Evolutionary conservation across 768 basidiomycete genomes (phyloP).

Genomic region (Termitomyces sp.): DNA sequence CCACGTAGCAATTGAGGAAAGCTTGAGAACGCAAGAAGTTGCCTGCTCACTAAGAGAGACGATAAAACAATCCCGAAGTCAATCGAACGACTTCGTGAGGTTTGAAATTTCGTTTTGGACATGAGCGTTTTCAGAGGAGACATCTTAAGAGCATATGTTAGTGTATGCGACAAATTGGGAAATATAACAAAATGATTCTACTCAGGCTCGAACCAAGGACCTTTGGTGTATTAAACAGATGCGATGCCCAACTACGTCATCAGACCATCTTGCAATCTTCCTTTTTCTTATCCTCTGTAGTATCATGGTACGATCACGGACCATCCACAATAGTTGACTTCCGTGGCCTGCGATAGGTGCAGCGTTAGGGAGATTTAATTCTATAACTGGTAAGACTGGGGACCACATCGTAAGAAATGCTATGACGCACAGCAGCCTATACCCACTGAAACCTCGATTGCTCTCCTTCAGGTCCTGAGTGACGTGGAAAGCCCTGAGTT

Average conservation of each 20-base stretch:
- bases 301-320: too few species aligned
- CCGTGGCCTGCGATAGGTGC: too few species aligned
- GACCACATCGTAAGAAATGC: too few species aligned
- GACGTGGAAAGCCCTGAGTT: too few species aligned
- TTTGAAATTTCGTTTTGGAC: constrained; percentile 5
- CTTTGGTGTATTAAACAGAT: constrained; percentile 62
- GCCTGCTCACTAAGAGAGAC: constrained; percentile 38
- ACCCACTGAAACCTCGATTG: too few species aligned
- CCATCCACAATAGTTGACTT: too few species aligned
- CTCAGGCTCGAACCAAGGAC: constrained; percentile 17
- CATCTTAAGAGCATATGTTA: not conserved
- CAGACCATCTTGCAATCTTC: too few species aligned
- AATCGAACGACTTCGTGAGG: not conserved
- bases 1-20: constrained; percentile 49
- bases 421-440: too few species aligned
- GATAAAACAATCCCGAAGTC: constrained; percentile 26
- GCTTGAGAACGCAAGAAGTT: constrained; percentile 47
- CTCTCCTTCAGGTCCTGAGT: too few species aligned
- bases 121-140: not conserved
- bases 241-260: constrained; percentile 83
- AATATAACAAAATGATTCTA: constrained; percentile 9
- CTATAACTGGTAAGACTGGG: too few species aligned
- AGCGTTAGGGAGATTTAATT: too few species aligned
- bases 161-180: not conserved
- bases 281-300: too few species aligned